A percentile compares a stretch with the other conserved stretches of the same genome.
These are phyloP conservation scores for Zygosaccharomyces lentus DNA, from an alignment of 805 yeast genomes.

Conservation along the genomic window DNA sequence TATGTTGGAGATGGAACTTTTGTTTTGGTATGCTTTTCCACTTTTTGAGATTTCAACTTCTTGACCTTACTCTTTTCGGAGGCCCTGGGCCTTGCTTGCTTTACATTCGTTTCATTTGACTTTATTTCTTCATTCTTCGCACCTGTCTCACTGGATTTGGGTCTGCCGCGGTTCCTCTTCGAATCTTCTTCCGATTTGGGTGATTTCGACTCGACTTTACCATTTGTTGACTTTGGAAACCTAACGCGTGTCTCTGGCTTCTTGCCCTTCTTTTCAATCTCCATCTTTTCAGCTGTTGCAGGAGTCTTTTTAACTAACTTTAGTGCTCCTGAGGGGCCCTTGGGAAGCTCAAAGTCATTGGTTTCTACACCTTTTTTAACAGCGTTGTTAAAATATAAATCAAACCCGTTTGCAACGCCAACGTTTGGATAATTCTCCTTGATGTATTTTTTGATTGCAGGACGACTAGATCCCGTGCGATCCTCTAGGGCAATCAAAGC, in stretches of 20 bases:
- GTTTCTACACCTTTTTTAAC: slow-evolving; percentile 73
- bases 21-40: slow-evolving; percentile 10
- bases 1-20: slow-evolving; percentile 16
- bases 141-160: neutral
- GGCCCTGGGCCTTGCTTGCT: neutral
- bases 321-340: slow-evolving; percentile 85
- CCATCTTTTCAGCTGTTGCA: slow-evolving; percentile 16
- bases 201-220: neutral
- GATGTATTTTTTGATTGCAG: slow-evolving; percentile 80
- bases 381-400: slow-evolving; percentile 70
- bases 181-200: neutral
- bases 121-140: neutral
- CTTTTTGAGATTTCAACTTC: neutral
- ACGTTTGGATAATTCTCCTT: slow-evolving; percentile 48
- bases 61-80: neutral
- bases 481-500: slow-evolving; percentile 71
- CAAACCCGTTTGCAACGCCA: slow-evolving; percentile 61
- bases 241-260: neutral
- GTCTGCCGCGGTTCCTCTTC: neutral
- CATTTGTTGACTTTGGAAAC: neutral
- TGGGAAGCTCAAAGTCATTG: slow-evolving; percentile 78
- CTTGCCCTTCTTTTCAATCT: slow-evolving; percentile 16
- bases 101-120: neutral
- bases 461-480: slow-evolving; percentile 81
- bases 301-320: slow-evolving; percentile 42